Percentiles rank a stretch among this genome's conserved stretches.
Conservation (phyloP, 129 eudicot genomes). For the Mikania micrantha region DNA sequence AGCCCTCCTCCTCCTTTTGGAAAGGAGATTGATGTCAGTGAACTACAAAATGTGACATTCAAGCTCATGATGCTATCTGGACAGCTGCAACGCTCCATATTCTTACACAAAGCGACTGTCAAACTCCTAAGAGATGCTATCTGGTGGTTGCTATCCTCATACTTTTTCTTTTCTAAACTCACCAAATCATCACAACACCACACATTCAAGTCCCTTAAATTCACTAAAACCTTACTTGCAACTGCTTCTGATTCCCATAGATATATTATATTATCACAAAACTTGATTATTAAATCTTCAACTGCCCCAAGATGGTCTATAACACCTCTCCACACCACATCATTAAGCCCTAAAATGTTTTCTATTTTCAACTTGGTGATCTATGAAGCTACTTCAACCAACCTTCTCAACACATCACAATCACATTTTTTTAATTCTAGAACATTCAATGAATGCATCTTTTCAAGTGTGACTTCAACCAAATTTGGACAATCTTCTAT, state of each 20-base stretch:
- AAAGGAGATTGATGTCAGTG: too few relatives aligned
- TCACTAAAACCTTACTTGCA: not conserved
- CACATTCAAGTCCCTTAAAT: not conserved
- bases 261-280: not conserved
- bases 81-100: too few relatives aligned
- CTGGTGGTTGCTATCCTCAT: not conserved
- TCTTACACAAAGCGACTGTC: rapidly evolving
- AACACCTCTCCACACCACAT: too few relatives aligned
- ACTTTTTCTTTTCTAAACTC: not conserved
- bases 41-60: too few relatives aligned
- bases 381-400: not conserved
- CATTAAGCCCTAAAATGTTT: not conserved
- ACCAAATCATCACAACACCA: not conserved
- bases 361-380: not conserved
- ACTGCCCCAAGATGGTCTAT: not conserved
- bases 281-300: not conserved
- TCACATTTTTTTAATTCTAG: too few relatives aligned
- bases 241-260: not conserved
- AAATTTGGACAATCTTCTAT: too few relatives aligned
- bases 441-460: too few relatives aligned
- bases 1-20: not conserved
- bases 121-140: not conserved
- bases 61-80: too few relatives aligned
- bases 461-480: too few relatives aligned
- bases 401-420: too few relatives aligned